Evolutionary conservation across 139 green algal species (phyloP).

Genomic region (Auxenochlorella pyrenoidosa): DNA sequence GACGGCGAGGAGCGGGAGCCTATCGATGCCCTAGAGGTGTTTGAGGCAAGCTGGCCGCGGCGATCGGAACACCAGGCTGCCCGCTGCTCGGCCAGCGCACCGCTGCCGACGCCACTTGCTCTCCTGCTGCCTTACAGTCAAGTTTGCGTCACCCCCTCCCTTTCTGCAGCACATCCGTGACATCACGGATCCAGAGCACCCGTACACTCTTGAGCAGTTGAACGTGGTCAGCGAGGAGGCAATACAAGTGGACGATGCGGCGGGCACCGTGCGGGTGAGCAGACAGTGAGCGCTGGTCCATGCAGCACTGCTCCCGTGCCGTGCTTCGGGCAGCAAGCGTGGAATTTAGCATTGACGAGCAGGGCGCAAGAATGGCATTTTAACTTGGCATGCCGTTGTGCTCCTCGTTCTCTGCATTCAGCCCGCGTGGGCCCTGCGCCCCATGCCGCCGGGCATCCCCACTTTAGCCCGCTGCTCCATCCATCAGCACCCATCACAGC

Average conservation of each 20-base stretch:
- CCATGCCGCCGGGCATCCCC: no score
- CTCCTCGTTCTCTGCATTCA: no score
- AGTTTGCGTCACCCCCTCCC: neutral
- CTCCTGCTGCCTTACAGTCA: no score
- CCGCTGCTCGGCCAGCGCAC: neutral
- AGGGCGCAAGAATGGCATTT: no score
- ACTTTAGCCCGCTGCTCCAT: no score
- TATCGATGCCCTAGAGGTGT: slow-evolving; percentile 81
- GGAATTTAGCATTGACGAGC: no score
- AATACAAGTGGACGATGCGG: slow-evolving; percentile 77
- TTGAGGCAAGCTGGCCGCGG: slow-evolving; percentile 50
- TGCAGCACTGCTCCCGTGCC: no score
- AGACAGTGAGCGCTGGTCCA: no score
- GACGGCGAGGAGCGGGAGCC: slow-evolving; percentile 62
- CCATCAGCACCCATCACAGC: no score
- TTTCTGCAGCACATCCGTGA: slow-evolving; percentile 82
- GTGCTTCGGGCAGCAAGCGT: no score
- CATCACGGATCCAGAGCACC: slow-evolving; percentile 98
- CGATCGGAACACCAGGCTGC: neutral
- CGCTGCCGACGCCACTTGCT: neutral
- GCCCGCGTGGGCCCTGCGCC: no score
- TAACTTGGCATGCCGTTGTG: no score
- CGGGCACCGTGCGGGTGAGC: slow-evolving; percentile 55
- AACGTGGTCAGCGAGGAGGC: slow-evolving; percentile 81
- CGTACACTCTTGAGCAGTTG: slow-evolving; percentile 97